phyloP scores from a whole-genome alignment of 768 basidiomycete genomes.

The Suillus variegatus region DNA sequence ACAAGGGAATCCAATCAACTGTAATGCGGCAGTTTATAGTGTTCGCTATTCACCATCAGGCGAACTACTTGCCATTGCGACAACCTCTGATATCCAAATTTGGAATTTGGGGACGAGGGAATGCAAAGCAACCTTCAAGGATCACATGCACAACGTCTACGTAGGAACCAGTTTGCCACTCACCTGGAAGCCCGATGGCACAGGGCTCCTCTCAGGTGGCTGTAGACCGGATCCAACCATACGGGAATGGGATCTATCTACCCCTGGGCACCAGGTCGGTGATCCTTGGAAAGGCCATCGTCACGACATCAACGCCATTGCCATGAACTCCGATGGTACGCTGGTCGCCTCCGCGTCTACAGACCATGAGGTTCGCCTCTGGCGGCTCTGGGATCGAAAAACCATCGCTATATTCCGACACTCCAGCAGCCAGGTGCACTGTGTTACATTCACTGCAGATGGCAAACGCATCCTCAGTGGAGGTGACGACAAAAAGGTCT shows the following conservation, averaged over 20 bases:
- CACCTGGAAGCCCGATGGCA: not conserved
- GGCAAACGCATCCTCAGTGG: not conserved
- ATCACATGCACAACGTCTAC: too few species aligned
- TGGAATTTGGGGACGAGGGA: not conserved
- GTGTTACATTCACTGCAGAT: not conserved
- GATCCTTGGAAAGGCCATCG: not conserved
- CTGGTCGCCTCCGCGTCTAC: not conserved
- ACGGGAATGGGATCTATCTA: not conserved
- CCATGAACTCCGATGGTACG: not conserved
- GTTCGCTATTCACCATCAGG: not conserved
- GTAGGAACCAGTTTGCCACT: too few species aligned
- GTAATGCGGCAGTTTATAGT: not conserved
- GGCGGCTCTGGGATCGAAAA: not conserved
- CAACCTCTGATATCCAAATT: not conserved
- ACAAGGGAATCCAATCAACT: not conserved
- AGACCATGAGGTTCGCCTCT: not conserved
- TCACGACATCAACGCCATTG: not conserved
- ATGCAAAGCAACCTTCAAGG: not conserved
- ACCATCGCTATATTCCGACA: not conserved
- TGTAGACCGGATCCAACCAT: not conserved
- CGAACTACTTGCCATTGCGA: not conserved
- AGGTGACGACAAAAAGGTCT: not conserved
- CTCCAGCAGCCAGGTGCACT: not conserved
- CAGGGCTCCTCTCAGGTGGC: not conserved
- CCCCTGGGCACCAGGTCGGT: not conserved